Conservation (phyloP, 257 asterid genomes). For the Coffea canephora region DNA sequence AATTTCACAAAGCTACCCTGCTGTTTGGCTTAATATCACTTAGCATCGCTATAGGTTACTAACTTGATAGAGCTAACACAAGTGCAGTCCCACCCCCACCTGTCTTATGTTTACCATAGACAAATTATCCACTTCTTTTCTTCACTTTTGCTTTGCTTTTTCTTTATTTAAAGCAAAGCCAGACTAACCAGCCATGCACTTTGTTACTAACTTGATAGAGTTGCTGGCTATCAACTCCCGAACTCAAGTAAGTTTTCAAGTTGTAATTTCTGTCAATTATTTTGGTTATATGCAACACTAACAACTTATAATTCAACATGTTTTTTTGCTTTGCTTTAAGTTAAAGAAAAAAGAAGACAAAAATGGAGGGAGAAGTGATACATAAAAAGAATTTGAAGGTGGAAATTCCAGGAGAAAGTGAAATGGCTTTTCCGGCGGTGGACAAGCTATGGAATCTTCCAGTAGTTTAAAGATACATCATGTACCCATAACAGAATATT, state of each 20-base stretch:
- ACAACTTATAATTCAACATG: not conserved
- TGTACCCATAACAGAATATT: not conserved
- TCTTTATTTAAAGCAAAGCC: constrained; percentile 29
- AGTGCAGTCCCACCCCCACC: constrained; percentile 2
- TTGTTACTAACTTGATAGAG: not conserved
- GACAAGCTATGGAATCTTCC: not conserved
- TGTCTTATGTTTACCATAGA: constrained; percentile 36
- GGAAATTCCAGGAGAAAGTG: constrained; percentile 33
- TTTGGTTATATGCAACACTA: not conserved
- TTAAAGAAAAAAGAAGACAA: not conserved
- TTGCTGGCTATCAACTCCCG: not conserved
- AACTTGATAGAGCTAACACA: too few relatives aligned
- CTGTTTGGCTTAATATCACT: too few relatives aligned
- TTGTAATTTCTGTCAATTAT: not conserved
- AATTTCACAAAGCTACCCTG: too few relatives aligned
- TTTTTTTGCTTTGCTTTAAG: not conserved
- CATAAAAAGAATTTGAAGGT: constrained; percentile 46
- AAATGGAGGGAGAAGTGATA: constrained; percentile 43
- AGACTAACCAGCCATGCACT: constrained; percentile 19
- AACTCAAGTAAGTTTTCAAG: constrained; percentile 3
- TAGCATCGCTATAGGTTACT: too few relatives aligned
- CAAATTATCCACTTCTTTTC: constrained; percentile 16
- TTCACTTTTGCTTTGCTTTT: constrained; percentile 1
- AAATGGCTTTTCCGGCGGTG: constrained; percentile 18
- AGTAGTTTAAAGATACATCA: not conserved